Evolutionary conservation across 257 asterid species (phyloP).

Genomic region (Catharanthus roseus): DNA sequence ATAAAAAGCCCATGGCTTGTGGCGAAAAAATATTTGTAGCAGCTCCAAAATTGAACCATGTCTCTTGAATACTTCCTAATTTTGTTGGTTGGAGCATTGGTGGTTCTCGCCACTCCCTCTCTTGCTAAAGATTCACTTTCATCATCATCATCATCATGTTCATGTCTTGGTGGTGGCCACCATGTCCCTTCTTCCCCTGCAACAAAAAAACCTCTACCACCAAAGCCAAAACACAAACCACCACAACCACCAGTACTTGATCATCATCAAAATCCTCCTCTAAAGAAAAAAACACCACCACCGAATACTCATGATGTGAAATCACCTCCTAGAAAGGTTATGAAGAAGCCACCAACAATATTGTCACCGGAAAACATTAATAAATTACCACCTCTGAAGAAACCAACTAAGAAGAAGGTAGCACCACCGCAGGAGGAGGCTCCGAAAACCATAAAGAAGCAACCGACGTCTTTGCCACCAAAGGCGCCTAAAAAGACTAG

Average conservation of each 20-base stretch:
- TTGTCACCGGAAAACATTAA: not conserved
- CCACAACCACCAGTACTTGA: too few species aligned
- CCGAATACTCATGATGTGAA: too few species aligned
- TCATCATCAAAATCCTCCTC: not conserved
- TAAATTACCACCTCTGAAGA: too few species aligned
- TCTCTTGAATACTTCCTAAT: not conserved
- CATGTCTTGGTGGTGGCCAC: too few species aligned
- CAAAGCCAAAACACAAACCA: not conserved
- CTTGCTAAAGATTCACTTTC: not conserved
- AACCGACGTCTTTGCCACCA: not conserved
- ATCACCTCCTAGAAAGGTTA: too few species aligned
- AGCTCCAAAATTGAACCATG: not conserved
- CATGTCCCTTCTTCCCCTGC: not conserved
- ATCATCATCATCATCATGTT: not conserved
- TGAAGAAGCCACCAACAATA: too few species aligned
- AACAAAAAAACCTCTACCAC: not conserved
- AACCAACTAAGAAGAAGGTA: too few species aligned
- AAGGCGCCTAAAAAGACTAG: not conserved
- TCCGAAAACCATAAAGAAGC: too few species aligned
- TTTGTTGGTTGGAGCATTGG: not conserved
- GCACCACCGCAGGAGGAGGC: too few species aligned
- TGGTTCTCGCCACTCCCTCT: not conserved
- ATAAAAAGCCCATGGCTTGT: not conserved
- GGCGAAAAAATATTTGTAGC: not conserved
- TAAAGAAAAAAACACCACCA: not conserved